Conservation (phyloP, 345 rosid genomes). For the Linum lewisii region DNA sequence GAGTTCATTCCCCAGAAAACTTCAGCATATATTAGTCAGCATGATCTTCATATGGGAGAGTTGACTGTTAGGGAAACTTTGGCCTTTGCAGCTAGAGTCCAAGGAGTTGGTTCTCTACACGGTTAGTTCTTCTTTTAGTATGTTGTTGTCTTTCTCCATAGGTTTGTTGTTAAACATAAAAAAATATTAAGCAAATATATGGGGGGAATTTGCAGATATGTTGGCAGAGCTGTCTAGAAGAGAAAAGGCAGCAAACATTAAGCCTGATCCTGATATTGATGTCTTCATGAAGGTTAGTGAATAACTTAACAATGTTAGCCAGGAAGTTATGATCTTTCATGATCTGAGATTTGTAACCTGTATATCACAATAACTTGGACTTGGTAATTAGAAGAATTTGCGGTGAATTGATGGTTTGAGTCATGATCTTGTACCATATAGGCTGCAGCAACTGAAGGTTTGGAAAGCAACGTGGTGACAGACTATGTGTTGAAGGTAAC, state of each 20-base stretch:
- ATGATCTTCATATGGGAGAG: slow-evolving; percentile 4
- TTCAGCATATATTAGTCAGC: not conserved
- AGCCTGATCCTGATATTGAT: not conserved
- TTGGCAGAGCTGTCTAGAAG: slow-evolving; percentile 3
- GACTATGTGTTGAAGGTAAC: not conserved
- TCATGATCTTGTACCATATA: not conserved
- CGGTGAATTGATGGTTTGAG: not conserved
- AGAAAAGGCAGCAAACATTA: not conserved
- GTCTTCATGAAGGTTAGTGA: not conserved
- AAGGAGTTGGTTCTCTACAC: not conserved
- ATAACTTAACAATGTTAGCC: no score
- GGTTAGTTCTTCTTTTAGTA: not conserved
- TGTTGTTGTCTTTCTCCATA: no score
- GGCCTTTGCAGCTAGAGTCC: not conserved
- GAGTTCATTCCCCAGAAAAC: slow-evolving; percentile 2
- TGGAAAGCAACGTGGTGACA: not conserved
- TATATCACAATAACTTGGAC: no score
- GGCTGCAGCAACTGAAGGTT: not conserved
- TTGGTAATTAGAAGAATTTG: not conserved
- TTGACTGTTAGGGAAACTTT: slow-evolving; percentile 1
- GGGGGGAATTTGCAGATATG: slow-evolving; percentile 6
- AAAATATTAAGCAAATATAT: not conserved
- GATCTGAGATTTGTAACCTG: not conserved
- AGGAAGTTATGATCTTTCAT: no score
- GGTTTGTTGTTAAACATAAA: not conserved